Evolutionary conservation across 1,139 yeast species (phyloP), one percentile per base, ranked within the genome.

Genomic region (Debaryomyces psychrophilus): DNA sequence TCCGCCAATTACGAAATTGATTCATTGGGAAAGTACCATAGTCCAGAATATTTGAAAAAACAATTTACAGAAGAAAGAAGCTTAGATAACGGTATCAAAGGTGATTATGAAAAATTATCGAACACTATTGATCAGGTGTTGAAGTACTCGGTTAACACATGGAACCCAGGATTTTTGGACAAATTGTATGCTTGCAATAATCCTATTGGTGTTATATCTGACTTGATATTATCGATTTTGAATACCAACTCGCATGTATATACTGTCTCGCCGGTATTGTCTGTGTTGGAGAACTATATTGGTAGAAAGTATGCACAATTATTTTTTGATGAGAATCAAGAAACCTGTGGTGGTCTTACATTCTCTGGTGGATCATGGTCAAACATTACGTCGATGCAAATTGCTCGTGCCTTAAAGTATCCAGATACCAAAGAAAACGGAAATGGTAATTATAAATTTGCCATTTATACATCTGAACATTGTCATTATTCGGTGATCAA

Each of bases 331-430:
- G 55, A 63, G 40, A 60, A 63, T 14, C 76, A 74, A 5, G 66
- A 68, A 5, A 70, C 73, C 28, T 80, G 92, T 41, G 96, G 96
- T 20, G 96, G 96, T 0, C 71, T 89, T 55, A 89, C 96, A 0
- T 87, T 88, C 63, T 81, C 92, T 27, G 96, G 96, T 11, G 96
- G 96, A 0, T 85, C 93, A 4, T 88, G 92, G 83, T 87, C 95
- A 14, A 89, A 89, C 63, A 79, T 87, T 44, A 87, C 95, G 2
- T 82, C 90, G 47, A 64, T 89, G 67, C 93, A 87, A 53, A 83
- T 86, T 62, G 96, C 96, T 0, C 70, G 95, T 54, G 73, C 87
- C 37, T 69, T 77, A 37, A 64, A 78, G 50, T 86, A 60, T 57
- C 96, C 96, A 0, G 87, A 85, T 12, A 85, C 95, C 0, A 87